phyloP scores from a whole-genome alignment of 148 eudicot genomes.

The Persicaria tinctoria region DNA sequence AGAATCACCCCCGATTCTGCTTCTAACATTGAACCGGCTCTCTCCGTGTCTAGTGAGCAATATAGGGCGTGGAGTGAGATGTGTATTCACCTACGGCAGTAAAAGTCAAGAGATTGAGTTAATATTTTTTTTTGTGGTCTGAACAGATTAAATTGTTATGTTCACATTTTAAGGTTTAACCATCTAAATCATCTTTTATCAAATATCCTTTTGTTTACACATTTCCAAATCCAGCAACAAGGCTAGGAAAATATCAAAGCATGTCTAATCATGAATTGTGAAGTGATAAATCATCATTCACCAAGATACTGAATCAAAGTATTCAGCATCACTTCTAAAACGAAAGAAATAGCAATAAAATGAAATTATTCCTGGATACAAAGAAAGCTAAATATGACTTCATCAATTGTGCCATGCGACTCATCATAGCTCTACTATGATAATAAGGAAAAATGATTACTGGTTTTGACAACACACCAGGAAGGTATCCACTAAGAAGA shows the following conservation, averaged over 20 bases:
- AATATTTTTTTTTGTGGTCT: background rate
- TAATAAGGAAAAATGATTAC: too few species aligned
- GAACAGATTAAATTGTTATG: background rate
- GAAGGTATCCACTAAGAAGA: too few species aligned
- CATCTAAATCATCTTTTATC: background rate
- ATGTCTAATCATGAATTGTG: too few species aligned
- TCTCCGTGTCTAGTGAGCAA: constrained; percentile 93
- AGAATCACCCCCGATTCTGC: constrained; percentile 89
- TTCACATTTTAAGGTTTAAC: background rate
- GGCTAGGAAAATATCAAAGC: background rate
- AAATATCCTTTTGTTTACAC: background rate
- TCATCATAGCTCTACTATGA: too few species aligned
- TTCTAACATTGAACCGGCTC: constrained; percentile 87
- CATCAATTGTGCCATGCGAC: background rate
- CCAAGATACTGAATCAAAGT: background rate
- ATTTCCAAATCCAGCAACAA: background rate
- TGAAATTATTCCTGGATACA: background rate
- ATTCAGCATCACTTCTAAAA: background rate
- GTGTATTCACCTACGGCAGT: constrained; percentile 71
- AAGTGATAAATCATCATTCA: too few species aligned
- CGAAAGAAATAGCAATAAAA: background rate
- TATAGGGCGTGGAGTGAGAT: constrained; percentile 94
- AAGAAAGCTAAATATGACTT: background rate
- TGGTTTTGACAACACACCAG: too few species aligned
- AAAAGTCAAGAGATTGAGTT: background rate